phyloP scores from a whole-genome alignment of 306 rosid genomes.

The Prunus salicina region DNA sequence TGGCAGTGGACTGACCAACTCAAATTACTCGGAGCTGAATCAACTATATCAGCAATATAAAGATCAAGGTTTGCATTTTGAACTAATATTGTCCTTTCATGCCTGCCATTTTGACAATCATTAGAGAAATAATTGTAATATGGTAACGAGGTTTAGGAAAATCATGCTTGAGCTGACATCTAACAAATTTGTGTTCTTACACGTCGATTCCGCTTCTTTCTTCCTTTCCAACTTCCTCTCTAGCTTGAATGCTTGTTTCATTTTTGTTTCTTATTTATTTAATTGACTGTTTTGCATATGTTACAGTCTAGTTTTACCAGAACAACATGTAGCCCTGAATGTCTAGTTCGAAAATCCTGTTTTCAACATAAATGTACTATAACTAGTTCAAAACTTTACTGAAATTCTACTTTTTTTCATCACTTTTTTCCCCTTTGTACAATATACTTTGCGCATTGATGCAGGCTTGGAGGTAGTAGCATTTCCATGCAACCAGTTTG shows the following conservation, averaged over 20 bases:
- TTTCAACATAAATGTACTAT: background rate
- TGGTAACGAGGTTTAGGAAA: background rate
- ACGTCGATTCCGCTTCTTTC: background rate
- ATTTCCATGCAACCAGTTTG: conserved; percentile 88
- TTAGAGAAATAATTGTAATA: background rate
- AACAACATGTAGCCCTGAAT: background rate
- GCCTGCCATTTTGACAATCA: background rate
- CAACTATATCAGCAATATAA: conserved; percentile 67
- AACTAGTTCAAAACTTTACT: background rate
- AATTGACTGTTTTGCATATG: background rate
- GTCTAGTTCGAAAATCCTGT: no score
- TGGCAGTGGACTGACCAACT: conserved; percentile 82
- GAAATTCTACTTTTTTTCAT: background rate
- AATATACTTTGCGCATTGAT: background rate
- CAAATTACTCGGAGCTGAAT: conserved; percentile 81
- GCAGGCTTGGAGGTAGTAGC: conserved; percentile 80
- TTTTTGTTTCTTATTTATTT: background rate
- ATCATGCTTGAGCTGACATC: background rate
- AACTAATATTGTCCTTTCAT: background rate
- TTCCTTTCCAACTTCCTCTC: no score
- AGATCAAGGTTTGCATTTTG: conserved; percentile 53
- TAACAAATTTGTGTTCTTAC: background rate
- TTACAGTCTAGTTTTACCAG: background rate
- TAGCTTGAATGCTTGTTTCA: background rate
- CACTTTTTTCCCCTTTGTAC: background rate